Evolutionary conservation across 495 filamentous ascomycete genomes (phyloP), one percentile per base, ranked within the genome.

Genomic region (Hypoxylon crocopeplum): DNA sequence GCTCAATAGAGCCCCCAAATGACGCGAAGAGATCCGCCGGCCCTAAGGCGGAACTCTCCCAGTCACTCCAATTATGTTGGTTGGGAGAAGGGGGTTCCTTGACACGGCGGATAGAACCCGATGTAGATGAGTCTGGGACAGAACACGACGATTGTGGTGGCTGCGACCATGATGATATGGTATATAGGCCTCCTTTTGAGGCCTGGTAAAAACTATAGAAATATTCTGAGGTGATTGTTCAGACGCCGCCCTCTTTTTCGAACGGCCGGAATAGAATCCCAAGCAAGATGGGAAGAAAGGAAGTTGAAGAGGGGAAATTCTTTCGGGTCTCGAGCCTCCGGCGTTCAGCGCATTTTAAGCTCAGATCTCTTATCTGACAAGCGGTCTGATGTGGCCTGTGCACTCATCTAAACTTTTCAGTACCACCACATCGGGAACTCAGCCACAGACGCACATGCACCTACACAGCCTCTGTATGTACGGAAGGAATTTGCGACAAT

Each of bases 11-110:
- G 41, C 51, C 66, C 48, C 59, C 68, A 37, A 47, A 60, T 42
- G 68, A 68, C 64, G 56, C 36, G 68, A 62, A 67, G 61, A 70
- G 62, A 38, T 66, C 68, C 58, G 64, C 61, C 53, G 64, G 68
- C 61, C 59, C 68, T 56, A 53, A 49, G 48, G 61, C 64, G 54
- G 64, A 62, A 62, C 55, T 61, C 68, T 53, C 57, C 68, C 64
- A 70, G 54, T 59, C 64, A 55, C 55, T 17, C 22, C n/a, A 57
- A 37, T 58, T 59, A 72, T 38, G 54, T 59, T 67, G 69, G 47
- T 21, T 61, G 48, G 62, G 30, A 59, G 47, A 32, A 4, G 24
- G 29, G 24, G 33, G 30, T 32, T 63, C 25, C 39, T 55, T 62
- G 68, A 40, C 55, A 56, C 30, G 69, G 62, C 34, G 47, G 68